These are phyloP conservation scores for Collybia nuda DNA, from an alignment of 768 basidiomycete species.

Conservation along the genomic window DNA sequence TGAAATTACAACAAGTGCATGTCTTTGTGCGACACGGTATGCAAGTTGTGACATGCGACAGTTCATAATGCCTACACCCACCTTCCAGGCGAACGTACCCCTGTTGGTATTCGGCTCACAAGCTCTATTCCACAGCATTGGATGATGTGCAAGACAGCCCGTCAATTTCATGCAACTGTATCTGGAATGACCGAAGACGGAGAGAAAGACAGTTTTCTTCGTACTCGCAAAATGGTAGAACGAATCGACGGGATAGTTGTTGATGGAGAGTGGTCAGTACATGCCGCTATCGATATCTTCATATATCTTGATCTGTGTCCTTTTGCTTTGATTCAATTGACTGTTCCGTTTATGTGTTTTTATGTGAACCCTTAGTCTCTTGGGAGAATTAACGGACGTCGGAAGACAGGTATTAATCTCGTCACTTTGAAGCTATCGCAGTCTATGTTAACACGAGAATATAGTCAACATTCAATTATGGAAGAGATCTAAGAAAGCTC, in stretches of 20 bases:
- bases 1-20: constrained; percentile 71
- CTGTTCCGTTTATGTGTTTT: not conserved
- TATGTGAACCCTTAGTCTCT: constrained; percentile 39
- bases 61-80: too few species aligned
- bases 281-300: not conserved
- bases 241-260: constrained; percentile 47
- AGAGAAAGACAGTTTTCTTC: constrained; percentile 26
- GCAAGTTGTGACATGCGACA: constrained; percentile 11
- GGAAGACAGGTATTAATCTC: constrained; percentile 54
- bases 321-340: constrained; percentile 1
- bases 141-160: constrained; percentile 60
- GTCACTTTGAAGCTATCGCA: not conserved
- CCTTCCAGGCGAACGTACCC: constrained; percentile 74
- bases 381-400: constrained; percentile 72
- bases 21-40: constrained; percentile 74
- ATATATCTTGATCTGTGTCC: not conserved
- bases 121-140: constrained; percentile 66
- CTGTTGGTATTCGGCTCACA: constrained; percentile 66
- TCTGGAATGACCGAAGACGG: constrained; percentile 19
- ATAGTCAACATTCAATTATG: constrained; percentile 69
- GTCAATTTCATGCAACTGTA: constrained; percentile 48
- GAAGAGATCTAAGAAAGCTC: constrained; percentile 54
- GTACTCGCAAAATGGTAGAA: constrained; percentile 53
- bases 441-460: not conserved
- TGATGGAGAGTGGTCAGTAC: constrained; percentile 64